Conservation (phyloP, 2,329 filamentous ascomycete genomes). For the Diaporthe batatas region DNA sequence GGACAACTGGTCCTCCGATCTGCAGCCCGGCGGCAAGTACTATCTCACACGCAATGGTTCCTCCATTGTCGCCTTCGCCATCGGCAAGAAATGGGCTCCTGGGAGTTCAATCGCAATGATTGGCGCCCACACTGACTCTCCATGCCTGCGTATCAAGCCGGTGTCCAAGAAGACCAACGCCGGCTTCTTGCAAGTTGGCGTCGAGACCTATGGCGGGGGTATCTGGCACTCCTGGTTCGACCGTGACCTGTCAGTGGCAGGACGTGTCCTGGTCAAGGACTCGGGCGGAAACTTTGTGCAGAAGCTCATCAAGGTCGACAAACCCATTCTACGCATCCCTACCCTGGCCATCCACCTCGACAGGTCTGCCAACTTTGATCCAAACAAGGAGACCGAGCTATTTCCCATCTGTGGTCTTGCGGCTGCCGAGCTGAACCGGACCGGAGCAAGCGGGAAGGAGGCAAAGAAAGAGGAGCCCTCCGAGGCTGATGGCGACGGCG, state of each 20-base stretch:
- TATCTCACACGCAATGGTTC: conserved; percentile 95
- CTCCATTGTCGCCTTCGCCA: conserved; percentile 91
- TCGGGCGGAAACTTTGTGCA: conserved; percentile 81
- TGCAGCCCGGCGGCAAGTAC: conserved; percentile 92
- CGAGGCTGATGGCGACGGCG: conserved; percentile 59
- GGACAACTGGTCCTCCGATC: conserved; percentile 84
- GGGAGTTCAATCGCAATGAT: conserved; percentile 94
- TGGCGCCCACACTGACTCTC: conserved; percentile 96
- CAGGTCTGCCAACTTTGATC: conserved; percentile 85
- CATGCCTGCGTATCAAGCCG: conserved; percentile 91
- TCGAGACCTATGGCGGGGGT: conserved; percentile 96
- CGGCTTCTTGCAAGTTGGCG: conserved; percentile 93
- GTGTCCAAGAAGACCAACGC: conserved; percentile 89
- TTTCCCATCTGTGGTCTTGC: conserved; percentile 93
- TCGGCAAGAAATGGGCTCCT: conserved; percentile 90
- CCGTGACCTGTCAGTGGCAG: conserved; percentile 90
- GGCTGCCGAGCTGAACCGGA: conserved; percentile 87
- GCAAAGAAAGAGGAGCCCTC: conserved; percentile 53
- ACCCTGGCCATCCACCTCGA: conserved; percentile 95
- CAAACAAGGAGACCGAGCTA: conserved; percentile 97
- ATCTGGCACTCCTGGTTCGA: conserved; percentile 99
- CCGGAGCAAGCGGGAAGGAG: conserved; percentile 64
- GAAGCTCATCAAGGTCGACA: conserved; percentile 90
- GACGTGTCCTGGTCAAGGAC: conserved; percentile 84
- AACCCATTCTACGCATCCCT: conserved; percentile 91